Conservation (phyloP, 257 asterid species). For the Linderniella brevidens region DNA sequence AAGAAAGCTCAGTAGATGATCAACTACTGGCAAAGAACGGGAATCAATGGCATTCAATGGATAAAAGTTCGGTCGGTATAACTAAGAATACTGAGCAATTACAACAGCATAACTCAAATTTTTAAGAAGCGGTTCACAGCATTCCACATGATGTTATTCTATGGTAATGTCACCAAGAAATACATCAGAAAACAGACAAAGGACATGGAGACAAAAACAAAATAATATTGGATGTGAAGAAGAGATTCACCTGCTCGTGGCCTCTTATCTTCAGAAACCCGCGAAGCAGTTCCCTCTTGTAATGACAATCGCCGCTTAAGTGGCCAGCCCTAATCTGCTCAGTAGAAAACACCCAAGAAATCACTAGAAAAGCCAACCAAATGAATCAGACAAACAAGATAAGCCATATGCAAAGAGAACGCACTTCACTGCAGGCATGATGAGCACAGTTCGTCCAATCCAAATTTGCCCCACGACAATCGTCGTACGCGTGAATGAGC, state of each 20-base stretch:
- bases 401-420: too few species aligned
- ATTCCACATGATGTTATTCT: too few species aligned
- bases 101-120: too few species aligned
- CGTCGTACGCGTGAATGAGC: conserved; percentile 90
- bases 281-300: conserved; percentile 69
- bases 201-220: background rate
- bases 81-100: too few species aligned
- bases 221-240: too few species aligned
- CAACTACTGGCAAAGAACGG: too few species aligned
- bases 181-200: background rate
- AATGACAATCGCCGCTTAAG: conserved; percentile 94
- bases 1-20: too few species aligned
- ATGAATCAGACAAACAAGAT: background rate
- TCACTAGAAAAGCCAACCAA: background rate
- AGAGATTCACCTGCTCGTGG: conserved; percentile 23
- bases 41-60: too few species aligned
- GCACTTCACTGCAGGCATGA: conserved; percentile 91
- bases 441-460: conserved; percentile 81
- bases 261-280: conserved; percentile 54
- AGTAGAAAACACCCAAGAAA: background rate
- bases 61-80: too few species aligned
- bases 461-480: conserved; percentile 73
- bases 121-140: too few species aligned
- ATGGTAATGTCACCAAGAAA: background rate
- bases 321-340: conserved; percentile 76